These are phyloP conservation scores for Pseudogymnoascus sp. DNA, from an alignment of 2,329 filamentous ascomycete species.

Conservation along the genomic window DNA sequence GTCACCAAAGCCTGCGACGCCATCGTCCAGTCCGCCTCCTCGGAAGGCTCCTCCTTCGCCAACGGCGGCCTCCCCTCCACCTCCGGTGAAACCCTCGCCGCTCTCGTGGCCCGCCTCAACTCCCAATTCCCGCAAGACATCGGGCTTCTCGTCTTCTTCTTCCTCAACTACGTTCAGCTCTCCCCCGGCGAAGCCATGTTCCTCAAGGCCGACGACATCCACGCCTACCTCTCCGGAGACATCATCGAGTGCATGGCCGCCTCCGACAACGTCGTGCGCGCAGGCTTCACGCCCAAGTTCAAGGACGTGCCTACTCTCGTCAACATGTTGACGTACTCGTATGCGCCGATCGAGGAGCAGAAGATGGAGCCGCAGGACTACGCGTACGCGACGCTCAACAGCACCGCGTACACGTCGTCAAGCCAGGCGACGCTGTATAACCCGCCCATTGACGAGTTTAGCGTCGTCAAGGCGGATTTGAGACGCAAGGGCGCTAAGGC, in stretches of 20 bases:
- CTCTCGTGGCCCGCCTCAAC: constrained; percentile 70
- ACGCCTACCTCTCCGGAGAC: constrained; percentile 86
- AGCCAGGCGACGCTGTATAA: constrained; percentile 75
- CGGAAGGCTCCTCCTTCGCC: constrained; percentile 65
- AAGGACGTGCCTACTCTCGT: constrained; percentile 89
- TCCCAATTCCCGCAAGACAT: constrained; percentile 82
- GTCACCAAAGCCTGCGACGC: constrained; percentile 57
- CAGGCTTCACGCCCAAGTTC: constrained; percentile 96
- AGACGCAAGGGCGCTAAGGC: constrained; percentile 66
- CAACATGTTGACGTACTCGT: constrained; percentile 88
- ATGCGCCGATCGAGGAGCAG: constrained; percentile 88
- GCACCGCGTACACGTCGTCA: constrained; percentile 68
- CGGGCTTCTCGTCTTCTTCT: constrained; percentile 90
- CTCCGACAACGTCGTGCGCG: constrained; percentile 96
- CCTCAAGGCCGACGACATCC: constrained; percentile 91
- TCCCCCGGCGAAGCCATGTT: constrained; percentile 90
- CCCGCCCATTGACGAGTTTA: constrained; percentile 94
- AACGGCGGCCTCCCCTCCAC: constrained; percentile 61
- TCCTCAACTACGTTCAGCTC: constrained; percentile 90
- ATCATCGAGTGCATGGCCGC: constrained; percentile 99
- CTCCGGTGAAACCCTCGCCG: constrained; percentile 60
- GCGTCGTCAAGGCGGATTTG: constrained; percentile 73
- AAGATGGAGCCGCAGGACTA: constrained; percentile 85
- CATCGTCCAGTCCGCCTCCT: constrained; percentile 62
- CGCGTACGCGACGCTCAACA: constrained; percentile 75